A percentile compares a stretch with the other conserved stretches of the same genome.
Evolutionary conservation across 805 yeast genomes (phyloP).

Genomic region (Pichia kluyveri): DNA sequence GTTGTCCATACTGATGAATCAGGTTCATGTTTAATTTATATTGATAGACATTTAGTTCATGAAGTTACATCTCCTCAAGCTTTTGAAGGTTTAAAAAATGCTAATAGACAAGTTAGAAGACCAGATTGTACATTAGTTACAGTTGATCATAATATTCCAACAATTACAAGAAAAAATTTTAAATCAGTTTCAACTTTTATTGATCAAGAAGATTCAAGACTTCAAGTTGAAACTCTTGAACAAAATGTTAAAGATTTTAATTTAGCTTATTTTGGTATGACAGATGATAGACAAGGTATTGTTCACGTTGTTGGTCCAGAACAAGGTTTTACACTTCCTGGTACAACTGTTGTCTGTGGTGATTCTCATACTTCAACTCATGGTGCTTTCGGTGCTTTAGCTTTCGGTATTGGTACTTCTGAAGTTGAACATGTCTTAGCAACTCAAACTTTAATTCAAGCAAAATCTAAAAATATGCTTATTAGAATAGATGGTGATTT

Average conservation of each 20-base stretch:
- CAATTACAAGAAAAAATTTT: conserved; percentile 73
- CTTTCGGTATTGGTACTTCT: conserved; percentile 98
- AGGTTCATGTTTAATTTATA: conserved; percentile 79
- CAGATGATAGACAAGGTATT: conserved; percentile 92
- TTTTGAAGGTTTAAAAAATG: conserved; percentile 86
- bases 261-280: conserved; percentile 90
- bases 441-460: conserved; percentile 91
- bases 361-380: conserved; percentile 98
- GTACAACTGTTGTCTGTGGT: conserved; percentile 98
- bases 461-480: conserved; percentile 94
- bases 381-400: conserved; percentile 96
- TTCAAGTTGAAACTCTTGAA: conserved; percentile 89
- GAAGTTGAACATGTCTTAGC: conserved; percentile 99
- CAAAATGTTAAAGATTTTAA: conserved; percentile 85
- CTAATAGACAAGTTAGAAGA: conserved; percentile 86
- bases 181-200: conserved; percentile 72
- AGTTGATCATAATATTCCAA: conserved; percentile 96
- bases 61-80: conserved; percentile 99
- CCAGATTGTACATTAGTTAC: conserved; percentile 89
- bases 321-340: conserved; percentile 97
- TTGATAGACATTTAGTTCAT: conserved; percentile 95
- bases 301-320: conserved; percentile 99
- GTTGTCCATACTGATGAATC: conserved; percentile 83
- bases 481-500: conserved; percentile 78
- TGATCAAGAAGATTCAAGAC: conserved; percentile 81